These are phyloP conservation scores for Quercus robur DNA, from an alignment of 306 rosid genomes.

Conservation along the genomic window DNA sequence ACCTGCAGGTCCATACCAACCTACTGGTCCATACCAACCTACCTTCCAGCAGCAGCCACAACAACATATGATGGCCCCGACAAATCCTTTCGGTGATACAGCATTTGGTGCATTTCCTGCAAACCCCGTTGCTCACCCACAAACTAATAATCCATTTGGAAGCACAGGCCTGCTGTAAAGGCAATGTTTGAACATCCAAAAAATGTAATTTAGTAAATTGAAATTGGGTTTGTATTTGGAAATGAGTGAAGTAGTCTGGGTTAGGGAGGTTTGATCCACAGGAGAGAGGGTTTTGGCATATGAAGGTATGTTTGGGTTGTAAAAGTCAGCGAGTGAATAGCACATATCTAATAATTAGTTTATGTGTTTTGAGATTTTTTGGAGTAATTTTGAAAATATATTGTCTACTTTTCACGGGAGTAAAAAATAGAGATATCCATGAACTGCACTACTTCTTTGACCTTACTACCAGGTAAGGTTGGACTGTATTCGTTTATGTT, in stretches of 20 bases:
- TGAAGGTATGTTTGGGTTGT: constrained; percentile 34
- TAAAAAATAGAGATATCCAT: not conserved
- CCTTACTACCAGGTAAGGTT: not conserved
- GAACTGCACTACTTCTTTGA: not conserved
- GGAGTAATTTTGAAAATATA: constrained; percentile 6
- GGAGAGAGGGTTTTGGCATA: constrained; percentile 35
- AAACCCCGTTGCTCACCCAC: constrained; percentile 56
- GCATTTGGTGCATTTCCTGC: constrained; percentile 73
- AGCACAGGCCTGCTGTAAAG: constrained; percentile 74
- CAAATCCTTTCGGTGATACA: constrained; percentile 86
- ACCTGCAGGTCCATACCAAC: constrained; percentile 55
- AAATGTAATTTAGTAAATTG: constrained; percentile 21
- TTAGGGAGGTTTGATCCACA: constrained; percentile 30
- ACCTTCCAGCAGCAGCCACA: constrained; percentile 52
- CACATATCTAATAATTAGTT: constrained; percentile 39
- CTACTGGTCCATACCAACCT: constrained; percentile 69
- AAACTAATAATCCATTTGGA: constrained; percentile 86
- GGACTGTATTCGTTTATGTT: not conserved
- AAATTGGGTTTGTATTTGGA: constrained; percentile 50
- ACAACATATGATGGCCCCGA: constrained; percentile 65
- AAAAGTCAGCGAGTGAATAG: constrained; percentile 34
- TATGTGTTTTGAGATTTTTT: constrained; percentile 25
- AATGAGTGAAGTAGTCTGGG: constrained; percentile 41
- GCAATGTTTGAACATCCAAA: not conserved
- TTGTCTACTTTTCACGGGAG: not conserved